Conservation (phyloP, 768 basidiomycete genomes). For the Leccinellum luteum region DNA sequence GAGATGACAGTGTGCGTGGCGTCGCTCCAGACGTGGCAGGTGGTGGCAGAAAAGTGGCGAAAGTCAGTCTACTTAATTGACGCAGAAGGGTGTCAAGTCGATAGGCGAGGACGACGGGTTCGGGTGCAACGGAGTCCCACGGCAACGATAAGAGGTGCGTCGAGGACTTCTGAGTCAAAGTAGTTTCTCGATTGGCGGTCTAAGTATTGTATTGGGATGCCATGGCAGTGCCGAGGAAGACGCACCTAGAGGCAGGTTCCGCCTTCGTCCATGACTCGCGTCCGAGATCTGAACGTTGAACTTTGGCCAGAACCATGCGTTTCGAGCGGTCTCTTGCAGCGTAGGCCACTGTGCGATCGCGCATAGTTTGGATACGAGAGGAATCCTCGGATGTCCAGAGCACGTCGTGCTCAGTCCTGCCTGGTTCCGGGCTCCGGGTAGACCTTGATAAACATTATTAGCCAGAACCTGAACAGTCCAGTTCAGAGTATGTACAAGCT, state of each 20-base stretch:
- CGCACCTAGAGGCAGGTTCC: conserved; percentile 8
- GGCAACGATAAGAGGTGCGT: too few species aligned
- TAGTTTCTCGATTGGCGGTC: conserved; percentile 22
- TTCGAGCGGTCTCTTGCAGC: conserved; percentile 23
- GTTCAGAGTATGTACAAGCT: background rate
- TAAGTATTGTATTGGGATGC: too few species aligned
- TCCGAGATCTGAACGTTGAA: conserved; percentile 6
- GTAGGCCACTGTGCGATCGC: conserved; percentile 8
- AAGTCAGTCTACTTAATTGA: conserved; percentile 33
- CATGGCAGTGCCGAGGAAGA: background rate
- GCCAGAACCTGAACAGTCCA: background rate
- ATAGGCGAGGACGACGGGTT: conserved; percentile 22
- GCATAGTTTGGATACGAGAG: conserved; percentile 7
- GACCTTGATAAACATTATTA: background rate
- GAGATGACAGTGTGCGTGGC: background rate
- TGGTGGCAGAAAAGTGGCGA: conserved; percentile 42
- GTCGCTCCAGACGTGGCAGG: conserved; percentile 42
- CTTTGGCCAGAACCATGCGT: conserved; percentile 1
- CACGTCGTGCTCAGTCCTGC: background rate
- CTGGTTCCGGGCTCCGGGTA: background rate
- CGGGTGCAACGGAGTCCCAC: background rate
- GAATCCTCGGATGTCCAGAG: background rate
- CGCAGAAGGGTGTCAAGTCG: conserved; percentile 52
- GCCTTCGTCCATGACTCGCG: conserved; percentile 6
- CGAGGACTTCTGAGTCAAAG: conserved; percentile 23